A percentile compares a stretch with the other conserved stretches of the same genome.
phyloP scores from a whole-genome alignment of 495 filamentous ascomycete species.

The Penicillium pancosmium region DNA sequence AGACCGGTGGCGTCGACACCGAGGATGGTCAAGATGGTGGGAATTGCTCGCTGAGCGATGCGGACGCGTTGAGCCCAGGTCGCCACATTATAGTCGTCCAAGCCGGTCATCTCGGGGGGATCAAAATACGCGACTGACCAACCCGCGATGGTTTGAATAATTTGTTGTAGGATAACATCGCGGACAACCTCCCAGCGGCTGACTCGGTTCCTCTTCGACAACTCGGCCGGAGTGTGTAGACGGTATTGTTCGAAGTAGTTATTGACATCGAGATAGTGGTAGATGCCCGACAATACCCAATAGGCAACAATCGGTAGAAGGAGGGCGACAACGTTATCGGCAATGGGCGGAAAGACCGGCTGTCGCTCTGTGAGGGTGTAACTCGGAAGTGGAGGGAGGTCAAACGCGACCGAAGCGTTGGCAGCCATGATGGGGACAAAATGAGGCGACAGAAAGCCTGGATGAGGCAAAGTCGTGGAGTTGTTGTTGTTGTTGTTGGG shows the following conservation, averaged over 20 bases:
- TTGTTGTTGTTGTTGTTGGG: background rate
- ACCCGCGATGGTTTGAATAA: conserved; percentile 77
- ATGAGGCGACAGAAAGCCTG: background rate
- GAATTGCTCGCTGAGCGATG: conserved; percentile 68
- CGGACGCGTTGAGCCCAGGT: conserved; percentile 78
- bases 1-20: conserved; percentile 46
- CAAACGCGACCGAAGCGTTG: conserved; percentile 45
- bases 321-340: conserved; percentile 76
- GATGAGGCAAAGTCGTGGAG: background rate
- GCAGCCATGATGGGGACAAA: conserved; percentile 36
- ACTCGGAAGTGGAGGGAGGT: conserved; percentile 76
- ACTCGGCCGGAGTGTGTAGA: conserved; percentile 88
- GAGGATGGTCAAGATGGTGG: conserved; percentile 51
- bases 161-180: conserved; percentile 86
- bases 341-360: conserved; percentile 73
- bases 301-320: conserved; percentile 81
- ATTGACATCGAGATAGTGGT: conserved; percentile 79
- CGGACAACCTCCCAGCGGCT: conserved; percentile 78
- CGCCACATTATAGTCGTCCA: conserved; percentile 80
- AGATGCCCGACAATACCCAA: conserved; percentile 84
- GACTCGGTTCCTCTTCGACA: conserved; percentile 83
- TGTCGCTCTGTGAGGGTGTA: conserved; percentile 69
- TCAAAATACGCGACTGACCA: conserved; percentile 65
- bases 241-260: conserved; percentile 86
- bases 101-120: conserved; percentile 63